A percentile compares a stretch with the other conserved stretches of the same genome.
phyloP scores from a whole-genome alignment of 116 monocot genomes.

The Cymodocea nodosa region DNA sequence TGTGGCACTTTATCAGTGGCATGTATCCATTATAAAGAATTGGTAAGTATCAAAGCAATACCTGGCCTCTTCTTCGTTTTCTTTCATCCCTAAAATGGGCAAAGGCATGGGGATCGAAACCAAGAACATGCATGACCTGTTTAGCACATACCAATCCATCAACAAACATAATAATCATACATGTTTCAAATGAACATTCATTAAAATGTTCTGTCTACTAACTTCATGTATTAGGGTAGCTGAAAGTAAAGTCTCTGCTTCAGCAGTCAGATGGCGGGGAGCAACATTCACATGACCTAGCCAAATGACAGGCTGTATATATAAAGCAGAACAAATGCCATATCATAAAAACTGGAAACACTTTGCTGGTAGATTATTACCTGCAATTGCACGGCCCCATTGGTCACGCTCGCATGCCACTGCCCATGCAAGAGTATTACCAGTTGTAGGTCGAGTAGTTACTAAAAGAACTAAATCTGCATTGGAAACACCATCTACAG shows the following conservation, averaged over 20 bases:
- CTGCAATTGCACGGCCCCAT: slow-evolving; percentile 99
- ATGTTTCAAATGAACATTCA: background rate
- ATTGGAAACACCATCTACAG: slow-evolving; percentile 78
- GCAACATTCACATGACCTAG: slow-evolving; percentile 99
- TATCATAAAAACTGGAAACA: background rate
- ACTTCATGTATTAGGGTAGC: slow-evolving; percentile 97
- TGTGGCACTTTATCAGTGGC: too few species aligned
- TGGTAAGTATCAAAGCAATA: slow-evolving; percentile 1
- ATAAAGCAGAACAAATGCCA: background rate
- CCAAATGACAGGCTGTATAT: background rate
- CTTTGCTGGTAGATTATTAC: slow-evolving; percentile 16
- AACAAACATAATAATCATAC: background rate
- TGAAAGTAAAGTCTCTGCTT: slow-evolving; percentile 89
- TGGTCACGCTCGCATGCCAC: slow-evolving; percentile 99
- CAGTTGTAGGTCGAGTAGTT: slow-evolving; percentile 93
- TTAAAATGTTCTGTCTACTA: background rate
- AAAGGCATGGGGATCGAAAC: slow-evolving; percentile 99
- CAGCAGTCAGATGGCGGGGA: slow-evolving; percentile 93
- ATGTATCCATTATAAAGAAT: background rate
- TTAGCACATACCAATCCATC: slow-evolving; percentile 6
- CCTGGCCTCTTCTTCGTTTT: slow-evolving; percentile 85
- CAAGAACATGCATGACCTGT: slow-evolving; percentile 99
- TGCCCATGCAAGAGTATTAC: slow-evolving; percentile 99
- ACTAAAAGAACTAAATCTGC: slow-evolving; percentile 96
- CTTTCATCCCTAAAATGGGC: slow-evolving; percentile 97